A percentile compares a stretch with the other conserved stretches of the same genome.
These are phyloP conservation scores for Ogataea nonfermentans DNA, from an alignment of 805 yeast species.

Conservation along the genomic window DNA sequence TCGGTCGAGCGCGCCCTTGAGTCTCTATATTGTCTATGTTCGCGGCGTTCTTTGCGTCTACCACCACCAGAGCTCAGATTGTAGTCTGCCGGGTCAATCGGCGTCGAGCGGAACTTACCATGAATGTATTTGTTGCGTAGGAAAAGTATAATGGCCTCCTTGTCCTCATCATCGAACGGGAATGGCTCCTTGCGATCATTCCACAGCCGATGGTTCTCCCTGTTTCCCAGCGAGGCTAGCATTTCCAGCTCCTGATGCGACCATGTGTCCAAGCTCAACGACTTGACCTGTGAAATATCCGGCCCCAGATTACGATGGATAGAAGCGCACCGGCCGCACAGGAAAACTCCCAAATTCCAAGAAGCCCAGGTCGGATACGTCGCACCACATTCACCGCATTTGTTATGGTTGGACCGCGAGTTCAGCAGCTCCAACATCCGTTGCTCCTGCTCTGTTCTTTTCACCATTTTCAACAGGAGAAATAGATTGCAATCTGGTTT, in stretches of 20 bases:
- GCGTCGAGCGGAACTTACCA: slow-evolving; percentile 54
- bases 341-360: slow-evolving; percentile 58
- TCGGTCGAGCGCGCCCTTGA: slow-evolving; percentile 7
- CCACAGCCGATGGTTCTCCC: slow-evolving; percentile 59
- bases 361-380: slow-evolving; percentile 60
- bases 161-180: slow-evolving; percentile 76
- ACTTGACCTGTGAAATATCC: slow-evolving; percentile 63
- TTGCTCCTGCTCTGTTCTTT: slow-evolving; percentile 27
- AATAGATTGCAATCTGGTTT: not conserved
- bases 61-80: slow-evolving; percentile 24
- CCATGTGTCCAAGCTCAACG: slow-evolving; percentile 76
- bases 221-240: slow-evolving; percentile 54
- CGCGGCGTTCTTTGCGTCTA: slow-evolving; percentile 4
- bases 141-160: slow-evolving; percentile 51
- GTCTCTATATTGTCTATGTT: slow-evolving; percentile 12
- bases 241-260: slow-evolving; percentile 48
- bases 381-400: slow-evolving; percentile 77
- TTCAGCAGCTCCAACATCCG: slow-evolving; percentile 59
- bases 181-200: slow-evolving; percentile 66
- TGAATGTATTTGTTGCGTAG: slow-evolving; percentile 64
- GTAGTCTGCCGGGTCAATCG: slow-evolving; percentile 36
- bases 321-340: slow-evolving; percentile 85
- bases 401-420: slow-evolving; percentile 55
- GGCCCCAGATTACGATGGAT: slow-evolving; percentile 66
- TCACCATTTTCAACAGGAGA: slow-evolving; percentile 1